These are phyloP conservation scores for Plectranthus barbatus DNA, from an alignment of 257 asterid species.

Conservation along the genomic window DNA sequence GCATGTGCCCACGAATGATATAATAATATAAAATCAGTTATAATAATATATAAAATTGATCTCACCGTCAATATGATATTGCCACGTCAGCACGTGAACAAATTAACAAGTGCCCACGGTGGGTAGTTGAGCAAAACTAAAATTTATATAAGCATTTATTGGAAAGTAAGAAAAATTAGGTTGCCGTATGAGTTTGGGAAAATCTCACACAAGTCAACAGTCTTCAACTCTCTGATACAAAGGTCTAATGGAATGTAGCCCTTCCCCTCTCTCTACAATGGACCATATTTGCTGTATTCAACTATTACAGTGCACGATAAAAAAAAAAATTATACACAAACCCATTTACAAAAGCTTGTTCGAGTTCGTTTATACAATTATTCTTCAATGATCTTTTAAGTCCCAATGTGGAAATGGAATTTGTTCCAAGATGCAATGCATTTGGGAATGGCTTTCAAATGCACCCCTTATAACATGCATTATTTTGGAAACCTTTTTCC, in stretches of 20 bases:
- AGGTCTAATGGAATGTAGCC: background rate
- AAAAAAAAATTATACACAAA: too few relatives aligned
- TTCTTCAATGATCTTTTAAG: too few relatives aligned
- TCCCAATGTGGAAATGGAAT: too few relatives aligned
- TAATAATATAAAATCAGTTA: too few relatives aligned
- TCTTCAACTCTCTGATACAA: background rate
- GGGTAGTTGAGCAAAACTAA: too few relatives aligned
- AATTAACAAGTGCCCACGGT: too few relatives aligned
- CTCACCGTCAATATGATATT: too few relatives aligned
- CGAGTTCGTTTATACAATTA: too few relatives aligned
- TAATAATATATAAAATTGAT: too few relatives aligned
- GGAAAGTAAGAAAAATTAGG: background rate
- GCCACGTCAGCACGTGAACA: too few relatives aligned
- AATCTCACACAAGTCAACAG: background rate
- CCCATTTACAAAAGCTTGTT: too few relatives aligned
- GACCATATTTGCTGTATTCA: constrained; percentile 5
- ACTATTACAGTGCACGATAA: background rate
- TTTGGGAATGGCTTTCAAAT: background rate
- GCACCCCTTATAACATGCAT: background rate
- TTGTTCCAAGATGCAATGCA: background rate
- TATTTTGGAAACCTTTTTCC: background rate
- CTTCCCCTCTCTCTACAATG: constrained; percentile 13
- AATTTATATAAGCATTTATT: background rate
- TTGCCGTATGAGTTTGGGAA: constrained; percentile 3
- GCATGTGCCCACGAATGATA: too few relatives aligned